These are phyloP conservation scores for Gypsophila paniculata DNA, from an alignment of 179 eudicot species.

Conservation along the genomic window DNA sequence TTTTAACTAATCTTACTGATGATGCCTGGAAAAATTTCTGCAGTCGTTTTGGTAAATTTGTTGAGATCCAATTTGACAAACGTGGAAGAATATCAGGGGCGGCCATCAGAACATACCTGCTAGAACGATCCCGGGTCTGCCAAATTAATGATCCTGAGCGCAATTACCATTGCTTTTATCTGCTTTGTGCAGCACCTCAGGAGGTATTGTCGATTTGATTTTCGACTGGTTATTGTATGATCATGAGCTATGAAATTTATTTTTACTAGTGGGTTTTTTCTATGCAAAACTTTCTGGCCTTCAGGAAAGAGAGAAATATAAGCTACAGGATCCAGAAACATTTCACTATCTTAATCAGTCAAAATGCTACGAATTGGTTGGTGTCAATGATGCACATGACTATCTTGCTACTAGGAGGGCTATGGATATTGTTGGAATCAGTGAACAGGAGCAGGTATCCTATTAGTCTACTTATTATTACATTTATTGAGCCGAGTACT, in stretches of 20 bases:
- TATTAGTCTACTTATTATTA: slow-evolving; percentile 2
- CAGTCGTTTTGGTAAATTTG: slow-evolving; percentile 99
- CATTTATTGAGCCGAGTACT: not conserved
- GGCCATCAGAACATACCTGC: slow-evolving; percentile 91
- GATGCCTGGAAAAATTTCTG: slow-evolving; percentile 21
- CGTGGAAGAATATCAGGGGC: slow-evolving; percentile 99
- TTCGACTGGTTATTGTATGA: slow-evolving; percentile 6
- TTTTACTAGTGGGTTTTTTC: not conserved
- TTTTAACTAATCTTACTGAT: not conserved
- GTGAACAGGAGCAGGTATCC: slow-evolving; percentile 74
- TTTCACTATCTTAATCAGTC: slow-evolving; percentile 95
- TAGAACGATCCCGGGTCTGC: slow-evolving; percentile 96
- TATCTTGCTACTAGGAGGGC: slow-evolving; percentile 95
- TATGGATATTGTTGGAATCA: slow-evolving; percentile 96
- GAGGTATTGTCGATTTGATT: slow-evolving; percentile 44
- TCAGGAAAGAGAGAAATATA: slow-evolving; percentile 77
- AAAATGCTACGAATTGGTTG: slow-evolving; percentile 75
- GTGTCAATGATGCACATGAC: slow-evolving; percentile 76
- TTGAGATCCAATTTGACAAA: slow-evolving; percentile 96
- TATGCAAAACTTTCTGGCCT: slow-evolving; percentile 14
- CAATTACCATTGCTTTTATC: slow-evolving; percentile 96
- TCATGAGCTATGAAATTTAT: not conserved
- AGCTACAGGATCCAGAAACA: slow-evolving; percentile 63
- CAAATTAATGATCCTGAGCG: slow-evolving; percentile 91
- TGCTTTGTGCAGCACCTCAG: slow-evolving; percentile 95